Evolutionary conservation across 345 rosid genomes (phyloP).

Genomic region (Hirschfeldia incana): DNA sequence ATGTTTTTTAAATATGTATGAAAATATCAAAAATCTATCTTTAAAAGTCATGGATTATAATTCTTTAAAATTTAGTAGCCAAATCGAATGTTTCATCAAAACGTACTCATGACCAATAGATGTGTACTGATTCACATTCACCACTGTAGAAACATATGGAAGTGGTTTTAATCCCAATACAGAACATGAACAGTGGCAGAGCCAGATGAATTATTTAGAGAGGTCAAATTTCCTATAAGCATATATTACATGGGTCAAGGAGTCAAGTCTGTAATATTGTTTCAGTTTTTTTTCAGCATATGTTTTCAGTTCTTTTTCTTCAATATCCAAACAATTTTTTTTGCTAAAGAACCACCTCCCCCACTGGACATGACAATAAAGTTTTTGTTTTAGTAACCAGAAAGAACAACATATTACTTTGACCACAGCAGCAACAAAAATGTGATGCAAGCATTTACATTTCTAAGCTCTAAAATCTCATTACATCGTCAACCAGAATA

Average conservation of each 20-base stretch:
- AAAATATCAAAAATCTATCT: too few species aligned
- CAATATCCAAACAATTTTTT: neutral
- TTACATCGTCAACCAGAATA: neutral
- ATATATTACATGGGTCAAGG: neutral
- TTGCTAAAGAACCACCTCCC: neutral
- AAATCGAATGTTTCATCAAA: too few species aligned
- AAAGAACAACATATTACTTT: neutral
- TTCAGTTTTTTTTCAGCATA: too few species aligned
- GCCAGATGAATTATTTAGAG: neutral
- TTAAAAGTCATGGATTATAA: too few species aligned
- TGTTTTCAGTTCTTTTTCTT: neutral
- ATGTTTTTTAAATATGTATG: too few species aligned
- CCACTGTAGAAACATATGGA: neutral
- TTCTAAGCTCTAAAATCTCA: neutral
- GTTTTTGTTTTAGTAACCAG: neutral
- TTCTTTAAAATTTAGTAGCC: too few species aligned
- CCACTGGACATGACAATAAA: neutral
- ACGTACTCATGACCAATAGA: too few species aligned
- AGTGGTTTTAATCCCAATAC: neutral
- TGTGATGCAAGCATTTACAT: neutral
- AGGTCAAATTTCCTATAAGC: neutral
- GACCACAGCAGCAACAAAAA: neutral
- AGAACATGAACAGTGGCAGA: neutral
- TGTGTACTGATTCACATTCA: neutral
- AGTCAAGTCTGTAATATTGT: neutral